Conservation (phyloP, 2,329 filamentous ascomycete genomes). For the Pseudogymnoascus sp. region DNA sequence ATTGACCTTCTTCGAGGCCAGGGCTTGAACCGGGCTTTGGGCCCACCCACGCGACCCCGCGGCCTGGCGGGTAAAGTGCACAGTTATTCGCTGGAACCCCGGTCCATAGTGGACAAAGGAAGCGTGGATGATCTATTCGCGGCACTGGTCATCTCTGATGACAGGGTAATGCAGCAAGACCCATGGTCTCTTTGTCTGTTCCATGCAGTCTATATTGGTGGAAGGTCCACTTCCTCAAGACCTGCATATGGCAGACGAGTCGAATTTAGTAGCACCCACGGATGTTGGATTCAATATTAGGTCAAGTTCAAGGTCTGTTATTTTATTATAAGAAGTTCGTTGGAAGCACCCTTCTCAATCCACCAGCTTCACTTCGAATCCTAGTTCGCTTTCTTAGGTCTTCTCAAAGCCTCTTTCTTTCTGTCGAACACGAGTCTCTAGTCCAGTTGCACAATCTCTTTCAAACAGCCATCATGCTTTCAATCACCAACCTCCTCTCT, state of each 20-base stretch:
- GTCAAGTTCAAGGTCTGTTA: background rate
- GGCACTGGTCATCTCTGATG: background rate
- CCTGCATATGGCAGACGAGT: background rate
- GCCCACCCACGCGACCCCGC: background rate
- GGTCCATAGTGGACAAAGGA: background rate
- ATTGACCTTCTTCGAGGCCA: background rate
- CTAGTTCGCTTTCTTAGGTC: background rate
- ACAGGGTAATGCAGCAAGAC: background rate
- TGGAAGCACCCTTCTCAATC: background rate
- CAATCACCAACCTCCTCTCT: conserved; percentile 17
- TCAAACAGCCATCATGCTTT: conserved; percentile 19
- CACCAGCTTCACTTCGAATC: background rate
- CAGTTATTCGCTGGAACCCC: background rate
- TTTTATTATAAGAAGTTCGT: background rate
- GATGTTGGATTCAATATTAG: background rate
- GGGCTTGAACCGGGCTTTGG: background rate
- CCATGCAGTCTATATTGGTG: background rate
- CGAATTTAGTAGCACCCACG: background rate
- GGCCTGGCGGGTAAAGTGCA: conserved; percentile 6
- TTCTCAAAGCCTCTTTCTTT: background rate
- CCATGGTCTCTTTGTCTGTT: background rate
- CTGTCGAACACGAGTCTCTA: background rate
- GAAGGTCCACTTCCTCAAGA: background rate
- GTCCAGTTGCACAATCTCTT: background rate
- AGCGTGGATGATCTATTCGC: conserved; percentile 4